Evolutionary conservation across 2,329 filamentous ascomycete species (phyloP).

Genomic region (Alternaria ventricosa): DNA sequence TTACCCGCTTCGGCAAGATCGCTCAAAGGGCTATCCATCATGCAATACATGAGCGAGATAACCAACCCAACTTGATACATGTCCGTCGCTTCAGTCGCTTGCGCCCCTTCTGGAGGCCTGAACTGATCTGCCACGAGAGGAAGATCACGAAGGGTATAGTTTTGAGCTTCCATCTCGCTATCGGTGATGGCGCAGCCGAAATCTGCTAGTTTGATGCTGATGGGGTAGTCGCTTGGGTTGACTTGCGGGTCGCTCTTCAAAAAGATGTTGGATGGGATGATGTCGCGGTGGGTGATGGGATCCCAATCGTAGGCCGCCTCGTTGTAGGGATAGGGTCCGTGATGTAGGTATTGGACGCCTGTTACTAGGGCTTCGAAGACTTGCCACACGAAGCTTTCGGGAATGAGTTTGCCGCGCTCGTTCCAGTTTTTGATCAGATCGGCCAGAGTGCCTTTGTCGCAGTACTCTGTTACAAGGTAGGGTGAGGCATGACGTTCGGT

Average conservation of each 20-base stretch:
- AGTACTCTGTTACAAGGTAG: background rate
- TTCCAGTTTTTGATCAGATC: background rate
- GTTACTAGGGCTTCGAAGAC: background rate
- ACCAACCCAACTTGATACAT: constrained; percentile 3
- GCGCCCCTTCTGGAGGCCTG: background rate
- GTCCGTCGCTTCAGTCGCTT: background rate
- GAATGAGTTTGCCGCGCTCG: background rate
- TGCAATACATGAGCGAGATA: background rate
- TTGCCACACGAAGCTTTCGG: background rate
- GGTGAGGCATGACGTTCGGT: background rate
- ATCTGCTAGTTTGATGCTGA: background rate
- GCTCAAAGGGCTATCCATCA: background rate
- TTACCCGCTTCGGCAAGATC: background rate
- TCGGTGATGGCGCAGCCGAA: background rate
- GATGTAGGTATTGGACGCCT: background rate
- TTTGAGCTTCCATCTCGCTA: background rate
- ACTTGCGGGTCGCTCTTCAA: background rate
- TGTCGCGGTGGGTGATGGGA: background rate
- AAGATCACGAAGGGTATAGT: background rate
- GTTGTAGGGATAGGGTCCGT: background rate
- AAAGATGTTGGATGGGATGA: background rate
- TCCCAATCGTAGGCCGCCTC: background rate
- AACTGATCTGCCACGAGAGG: background rate
- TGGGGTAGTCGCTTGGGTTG: background rate
- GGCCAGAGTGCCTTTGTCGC: background rate